Evolutionary conservation across 345 rosid species (phyloP).

Genomic region (Brassica nigra): DNA sequence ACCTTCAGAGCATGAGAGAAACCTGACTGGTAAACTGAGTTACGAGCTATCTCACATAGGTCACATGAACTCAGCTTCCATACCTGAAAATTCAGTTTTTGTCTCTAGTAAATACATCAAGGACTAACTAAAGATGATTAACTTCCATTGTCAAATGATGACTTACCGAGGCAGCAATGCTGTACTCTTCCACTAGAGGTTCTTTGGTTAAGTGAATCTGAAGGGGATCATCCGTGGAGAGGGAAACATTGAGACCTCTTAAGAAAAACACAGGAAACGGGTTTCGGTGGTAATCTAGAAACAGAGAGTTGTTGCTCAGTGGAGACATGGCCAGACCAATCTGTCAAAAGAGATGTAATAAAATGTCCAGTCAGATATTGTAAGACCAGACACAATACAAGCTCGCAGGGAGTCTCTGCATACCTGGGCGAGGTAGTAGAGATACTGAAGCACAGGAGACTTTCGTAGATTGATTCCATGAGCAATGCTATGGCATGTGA

Average conservation of each 20-base stretch:
- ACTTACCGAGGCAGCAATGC: conserved; percentile 96
- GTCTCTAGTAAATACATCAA: not conserved
- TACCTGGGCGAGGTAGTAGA: conserved; percentile 95
- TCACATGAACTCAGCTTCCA: conserved; percentile 99
- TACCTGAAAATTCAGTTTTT: conserved; percentile 50
- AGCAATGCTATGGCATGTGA: conserved; percentile 89
- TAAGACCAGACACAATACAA: not conserved
- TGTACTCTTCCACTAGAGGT: conserved; percentile 95
- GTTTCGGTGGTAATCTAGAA: conserved; percentile 93
- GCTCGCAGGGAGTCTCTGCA: conserved; percentile 24
- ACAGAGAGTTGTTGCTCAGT: conserved; percentile 96
- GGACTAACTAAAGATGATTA: not conserved
- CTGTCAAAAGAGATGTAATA: conserved; percentile 47
- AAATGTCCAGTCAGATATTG: conserved; percentile 30
- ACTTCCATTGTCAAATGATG: conserved; percentile 3
- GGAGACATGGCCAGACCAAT: conserved; percentile 99
- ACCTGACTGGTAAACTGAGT: conserved; percentile 98
- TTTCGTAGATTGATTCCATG: conserved; percentile 96
- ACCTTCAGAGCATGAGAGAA: conserved; percentile 99
- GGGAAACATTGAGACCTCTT: conserved; percentile 95
- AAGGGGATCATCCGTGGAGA: conserved; percentile 97
- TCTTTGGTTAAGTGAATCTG: conserved; percentile 98
- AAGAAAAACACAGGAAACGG: conserved; percentile 91
- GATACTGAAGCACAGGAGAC: conserved; percentile 99
- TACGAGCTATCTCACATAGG: conserved; percentile 96